Percentiles rank a stretch among this genome's conserved stretches.
Conservation (phyloP, 208 protist species). For the Ichthyophonus hoferi region DNA sequence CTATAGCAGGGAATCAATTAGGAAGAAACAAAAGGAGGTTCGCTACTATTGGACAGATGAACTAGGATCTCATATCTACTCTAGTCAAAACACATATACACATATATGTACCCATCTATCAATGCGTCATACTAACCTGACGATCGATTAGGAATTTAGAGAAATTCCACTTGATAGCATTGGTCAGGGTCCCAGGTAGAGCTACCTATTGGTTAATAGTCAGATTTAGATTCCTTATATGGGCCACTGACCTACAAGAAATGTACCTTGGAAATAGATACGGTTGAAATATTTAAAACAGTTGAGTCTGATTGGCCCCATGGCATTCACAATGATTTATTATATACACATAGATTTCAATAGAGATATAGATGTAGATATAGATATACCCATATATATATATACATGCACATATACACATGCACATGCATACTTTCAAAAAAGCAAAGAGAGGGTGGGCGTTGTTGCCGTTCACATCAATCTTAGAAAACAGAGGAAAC, state of each 20-base stretch:
- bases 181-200: not conserved
- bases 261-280: no score
- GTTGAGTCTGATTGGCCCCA: no score
- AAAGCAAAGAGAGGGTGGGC: not conserved
- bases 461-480: constrained; percentile 35
- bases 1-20: not conserved
- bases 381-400: no score
- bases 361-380: no score
- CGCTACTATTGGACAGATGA: not conserved
- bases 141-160: constrained; percentile 73
- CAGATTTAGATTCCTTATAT: no score
- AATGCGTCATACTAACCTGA: constrained; percentile 40
- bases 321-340: no score
- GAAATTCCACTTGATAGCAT: constrained; percentile 85
- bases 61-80: no score
- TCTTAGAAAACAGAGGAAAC: constrained; percentile 36
- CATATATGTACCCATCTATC: no score
- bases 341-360: no score
- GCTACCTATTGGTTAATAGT: not conserved
- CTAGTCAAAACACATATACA: no score
- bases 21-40: not conserved
- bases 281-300: no score
- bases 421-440: constrained; percentile 4
- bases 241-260: no score
- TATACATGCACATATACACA: not conserved